phyloP scores from a whole-genome alignment of 1,139 yeast species.

The Torulaspora globosa region DNA sequence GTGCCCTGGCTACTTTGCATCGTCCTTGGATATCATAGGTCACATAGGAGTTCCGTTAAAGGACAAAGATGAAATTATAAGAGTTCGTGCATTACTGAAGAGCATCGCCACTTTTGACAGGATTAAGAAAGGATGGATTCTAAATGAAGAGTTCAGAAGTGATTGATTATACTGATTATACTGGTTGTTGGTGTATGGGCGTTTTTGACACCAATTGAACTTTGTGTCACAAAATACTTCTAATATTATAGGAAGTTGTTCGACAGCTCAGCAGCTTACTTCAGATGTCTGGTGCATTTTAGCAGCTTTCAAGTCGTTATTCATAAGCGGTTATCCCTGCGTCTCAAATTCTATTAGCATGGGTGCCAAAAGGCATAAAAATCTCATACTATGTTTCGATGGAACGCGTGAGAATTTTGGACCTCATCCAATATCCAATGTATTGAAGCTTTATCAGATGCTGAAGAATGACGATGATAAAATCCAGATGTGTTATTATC shows the following conservation, averaged over 20 bases:
- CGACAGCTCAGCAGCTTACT: background rate
- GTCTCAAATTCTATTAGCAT: background rate
- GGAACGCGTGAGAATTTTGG: conserved; percentile 62
- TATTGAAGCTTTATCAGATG: conserved; percentile 50
- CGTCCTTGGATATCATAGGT: conserved; percentile 57
- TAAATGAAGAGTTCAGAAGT: conserved; percentile 47
- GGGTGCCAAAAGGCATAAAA: conserved; percentile 28
- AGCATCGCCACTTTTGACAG: conserved; percentile 69
- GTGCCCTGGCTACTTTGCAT: conserved; percentile 45
- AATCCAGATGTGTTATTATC: conserved; percentile 55
- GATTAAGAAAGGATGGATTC: conserved; percentile 54
- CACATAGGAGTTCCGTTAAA: conserved; percentile 46
- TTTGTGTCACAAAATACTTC: conserved; percentile 8
- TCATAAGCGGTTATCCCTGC: background rate
- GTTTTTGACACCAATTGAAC: background rate
- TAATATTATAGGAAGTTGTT: background rate
- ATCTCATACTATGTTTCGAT: conserved; percentile 55
- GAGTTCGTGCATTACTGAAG: conserved; percentile 63
- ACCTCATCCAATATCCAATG: conserved; percentile 52
- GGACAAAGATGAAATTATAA: conserved; percentile 55
- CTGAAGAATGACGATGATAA: conserved; percentile 43
- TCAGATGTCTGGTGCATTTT: too few relatives aligned
- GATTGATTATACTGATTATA: background rate
- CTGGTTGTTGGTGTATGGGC: conserved; percentile 5
- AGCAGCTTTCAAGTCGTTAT: background rate